These are phyloP conservation scores for Pestalotiopsis sp. DNA, from an alignment of 2,329 filamentous ascomycete species.

Conservation along the genomic window DNA sequence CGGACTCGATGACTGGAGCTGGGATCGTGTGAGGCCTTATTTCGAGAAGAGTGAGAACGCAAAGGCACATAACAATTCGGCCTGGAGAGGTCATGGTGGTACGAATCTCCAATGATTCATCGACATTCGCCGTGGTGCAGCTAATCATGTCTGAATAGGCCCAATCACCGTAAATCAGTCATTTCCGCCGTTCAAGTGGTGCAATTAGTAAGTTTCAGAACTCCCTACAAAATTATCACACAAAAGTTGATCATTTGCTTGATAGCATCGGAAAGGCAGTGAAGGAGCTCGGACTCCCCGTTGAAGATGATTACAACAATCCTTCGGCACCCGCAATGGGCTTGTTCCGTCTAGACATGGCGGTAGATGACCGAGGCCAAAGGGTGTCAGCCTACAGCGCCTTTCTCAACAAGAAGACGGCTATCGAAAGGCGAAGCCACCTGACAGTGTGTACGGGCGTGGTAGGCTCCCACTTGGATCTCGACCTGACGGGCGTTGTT, in stretches of 20 bases:
- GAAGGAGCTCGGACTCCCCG: constrained; percentile 26
- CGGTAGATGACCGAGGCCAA: constrained; percentile 25
- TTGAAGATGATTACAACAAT: constrained; percentile 30
- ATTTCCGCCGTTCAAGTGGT: not conserved
- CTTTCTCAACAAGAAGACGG: constrained; percentile 28
- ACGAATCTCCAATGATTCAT: constrained; percentile 3
- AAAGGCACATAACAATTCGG: not conserved
- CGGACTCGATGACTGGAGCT: constrained; percentile 36
- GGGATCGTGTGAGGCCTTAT: constrained; percentile 33
- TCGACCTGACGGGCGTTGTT: constrained; percentile 22
- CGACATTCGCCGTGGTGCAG: constrained; percentile 21
- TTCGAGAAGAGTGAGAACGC: not conserved
- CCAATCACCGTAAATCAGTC: not conserved
- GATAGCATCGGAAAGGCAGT: constrained; percentile 13
- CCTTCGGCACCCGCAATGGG: constrained; percentile 29
- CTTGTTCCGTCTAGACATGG: constrained; percentile 29
- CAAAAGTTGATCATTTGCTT: constrained; percentile 18
- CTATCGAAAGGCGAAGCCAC: constrained; percentile 9
- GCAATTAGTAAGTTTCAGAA: not conserved
- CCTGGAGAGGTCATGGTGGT: not conserved
- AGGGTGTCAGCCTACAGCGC: constrained; percentile 29
- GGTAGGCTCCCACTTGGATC: constrained; percentile 29
- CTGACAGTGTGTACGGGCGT: constrained; percentile 34
- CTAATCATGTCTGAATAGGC: not conserved
- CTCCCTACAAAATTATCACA: constrained; percentile 22